Conservation (phyloP, 1,284 basidiomycete genomes). For the Coniferiporia sulphurascens region DNA sequence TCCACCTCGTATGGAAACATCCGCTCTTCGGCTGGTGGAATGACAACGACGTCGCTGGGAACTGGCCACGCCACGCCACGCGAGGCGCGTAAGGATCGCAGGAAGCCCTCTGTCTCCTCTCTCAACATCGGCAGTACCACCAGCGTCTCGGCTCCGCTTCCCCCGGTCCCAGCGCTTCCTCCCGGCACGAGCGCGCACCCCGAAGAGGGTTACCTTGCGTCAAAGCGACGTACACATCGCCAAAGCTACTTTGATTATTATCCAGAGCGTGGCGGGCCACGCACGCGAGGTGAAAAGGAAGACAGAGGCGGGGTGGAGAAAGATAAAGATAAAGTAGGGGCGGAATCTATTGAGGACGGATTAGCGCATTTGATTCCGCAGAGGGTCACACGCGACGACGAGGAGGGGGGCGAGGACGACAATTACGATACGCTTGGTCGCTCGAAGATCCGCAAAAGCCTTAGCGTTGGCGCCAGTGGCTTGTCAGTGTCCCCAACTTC, state of each 20-base stretch:
- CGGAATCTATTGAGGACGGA: not conserved
- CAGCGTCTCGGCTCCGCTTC: not conserved
- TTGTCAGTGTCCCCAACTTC: not conserved
- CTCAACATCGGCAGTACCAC: not conserved
- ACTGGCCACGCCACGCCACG: constrained; percentile 7
- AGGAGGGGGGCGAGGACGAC: not conserved
- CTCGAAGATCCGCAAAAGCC: constrained; percentile 7
- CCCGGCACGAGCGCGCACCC: not conserved
- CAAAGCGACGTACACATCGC: constrained; percentile 13
- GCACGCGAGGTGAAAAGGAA: not conserved
- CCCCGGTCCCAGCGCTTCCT: not conserved
- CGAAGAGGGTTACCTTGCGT: constrained; percentile 10
- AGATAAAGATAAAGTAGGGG: not conserved
- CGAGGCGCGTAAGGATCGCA: constrained; percentile 11
- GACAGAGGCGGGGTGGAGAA: not conserved
- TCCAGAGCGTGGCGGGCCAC: constrained; percentile 13
- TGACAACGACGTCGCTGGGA: not conserved
- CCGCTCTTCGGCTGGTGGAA: constrained; percentile 2
- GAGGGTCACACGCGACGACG: not conserved
- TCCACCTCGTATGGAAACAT: constrained; percentile 10
- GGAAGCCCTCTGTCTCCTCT: constrained; percentile 4
- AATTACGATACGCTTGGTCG: constrained; percentile 4
- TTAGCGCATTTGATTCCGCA: not conserved
- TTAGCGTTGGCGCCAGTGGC: constrained; percentile 7
- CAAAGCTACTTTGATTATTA: constrained; percentile 18